Evolutionary conservation across 129 eudicot species (phyloP), one percentile per base, ranked within the genome.

Genomic region (Deinandra increscens): DNA sequence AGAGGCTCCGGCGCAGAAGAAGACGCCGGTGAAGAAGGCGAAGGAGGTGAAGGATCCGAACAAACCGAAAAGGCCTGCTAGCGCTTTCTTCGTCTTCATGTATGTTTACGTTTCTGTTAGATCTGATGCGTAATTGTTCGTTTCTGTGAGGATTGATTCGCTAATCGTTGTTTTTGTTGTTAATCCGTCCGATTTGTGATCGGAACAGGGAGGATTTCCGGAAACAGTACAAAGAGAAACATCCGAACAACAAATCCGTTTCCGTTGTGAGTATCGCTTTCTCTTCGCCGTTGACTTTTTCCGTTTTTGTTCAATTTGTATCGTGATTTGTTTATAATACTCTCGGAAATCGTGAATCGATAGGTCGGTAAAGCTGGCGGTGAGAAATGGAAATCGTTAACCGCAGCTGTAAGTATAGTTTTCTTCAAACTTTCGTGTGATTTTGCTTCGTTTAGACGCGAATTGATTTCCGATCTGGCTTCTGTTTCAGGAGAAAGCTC

Each of bases 311-410:
- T 22, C 5, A 12, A 12, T 10, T 58, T 1, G 22, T 38, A 4
- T 56, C 13, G 0, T 8, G 0, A 26, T 18, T 1, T 51, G 12
- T 14, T 15, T 2, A 39, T 42, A 2, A 7, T 18, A 26, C 18
- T 7, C 0, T 26, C 11, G 13, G 5, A 44, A 70, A 12, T 45
- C 45, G 45, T 8, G 84, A 73, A 41, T 60, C n/a, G 19, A 53
- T 48, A 88, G 91, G 91, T 88, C 12, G 88, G 91, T 8, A 88
- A 88, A 78, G 95, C 95, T 31, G 95, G 91, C 5, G 95, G 95
- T 44, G 88, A 88, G 39, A 85, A 83, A 62, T 88, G 91, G 95
- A 88, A 85, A 76, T 70, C 88, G 2, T 9, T 88, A 73, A 74
- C 88, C 0, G 81, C 75, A 12, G 88, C 81, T 69, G 95, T 88